Percentiles rank a stretch among this genome's conserved stretches.
These are phyloP conservation scores for Neofusicoccum cordaticola DNA, from an alignment of 2,329 filamentous ascomycete species.

Conservation along the genomic window DNA sequence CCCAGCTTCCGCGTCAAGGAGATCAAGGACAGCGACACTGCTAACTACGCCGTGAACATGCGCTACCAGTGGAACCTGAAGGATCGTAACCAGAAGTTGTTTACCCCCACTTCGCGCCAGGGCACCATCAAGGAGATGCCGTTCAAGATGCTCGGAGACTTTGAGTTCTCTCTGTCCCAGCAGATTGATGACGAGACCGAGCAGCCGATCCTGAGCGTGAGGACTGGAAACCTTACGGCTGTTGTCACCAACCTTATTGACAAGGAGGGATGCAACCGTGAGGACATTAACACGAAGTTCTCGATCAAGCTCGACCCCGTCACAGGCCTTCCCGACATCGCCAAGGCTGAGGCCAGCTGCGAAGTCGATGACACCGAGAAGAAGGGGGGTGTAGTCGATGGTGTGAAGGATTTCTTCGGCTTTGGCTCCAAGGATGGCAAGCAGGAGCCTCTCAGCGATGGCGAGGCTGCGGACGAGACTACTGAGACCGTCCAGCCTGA, in stretches of 20 bases:
- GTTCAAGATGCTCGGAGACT: slow-evolving; percentile 79
- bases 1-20: slow-evolving; percentile 98
- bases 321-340: slow-evolving; percentile 76
- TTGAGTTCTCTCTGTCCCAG: slow-evolving; percentile 77
- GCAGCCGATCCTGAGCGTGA: slow-evolving; percentile 62
- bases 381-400: slow-evolving; percentile 79
- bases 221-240: slow-evolving; percentile 81
- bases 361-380: slow-evolving; percentile 66
- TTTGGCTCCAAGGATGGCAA: slow-evolving; percentile 86
- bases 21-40: slow-evolving; percentile 76
- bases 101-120: slow-evolving; percentile 71
- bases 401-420: slow-evolving; percentile 93
- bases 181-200: slow-evolving; percentile 55
- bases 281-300: slow-evolving; percentile 78
- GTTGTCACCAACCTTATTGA: slow-evolving; percentile 76
- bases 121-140: slow-evolving; percentile 80
- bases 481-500: slow-evolving; percentile 39
- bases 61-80: slow-evolving; percentile 69
- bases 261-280: slow-evolving; percentile 71
- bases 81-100: slow-evolving; percentile 75
- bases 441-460: slow-evolving; percentile 65
- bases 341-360: slow-evolving; percentile 76
- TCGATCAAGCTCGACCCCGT: slow-evolving; percentile 68
- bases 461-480: slow-evolving; percentile 49
- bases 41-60: slow-evolving; percentile 70